A percentile compares a stretch with the other conserved stretches of the same genome.
phyloP scores from a whole-genome alignment of 2,329 filamentous ascomycete species.

The Aspergillus neoniger region DNA sequence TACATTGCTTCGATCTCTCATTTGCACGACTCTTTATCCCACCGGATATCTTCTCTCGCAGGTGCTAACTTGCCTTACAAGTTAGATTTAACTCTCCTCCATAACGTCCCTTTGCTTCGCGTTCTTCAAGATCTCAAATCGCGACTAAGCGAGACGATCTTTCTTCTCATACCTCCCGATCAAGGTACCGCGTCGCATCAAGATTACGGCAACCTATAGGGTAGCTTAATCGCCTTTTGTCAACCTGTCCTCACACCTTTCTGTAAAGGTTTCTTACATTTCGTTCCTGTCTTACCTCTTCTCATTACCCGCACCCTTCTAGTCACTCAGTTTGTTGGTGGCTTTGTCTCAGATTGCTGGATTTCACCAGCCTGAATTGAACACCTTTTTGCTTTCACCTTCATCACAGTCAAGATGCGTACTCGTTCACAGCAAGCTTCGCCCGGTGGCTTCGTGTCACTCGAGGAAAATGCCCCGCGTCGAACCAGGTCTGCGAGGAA shows the following conservation, averaged over 20 bases:
- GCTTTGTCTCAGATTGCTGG: not conserved
- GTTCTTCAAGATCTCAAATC: not conserved
- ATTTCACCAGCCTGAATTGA: not conserved
- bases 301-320: not conserved
- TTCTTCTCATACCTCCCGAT: not conserved
- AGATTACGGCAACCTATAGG: not conserved
- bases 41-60: not conserved
- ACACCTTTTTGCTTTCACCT: not conserved
- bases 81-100: not conserved
- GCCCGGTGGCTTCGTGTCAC: slow-evolving; percentile 35
- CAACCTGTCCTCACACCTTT: not conserved
- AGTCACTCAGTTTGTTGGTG: not conserved
- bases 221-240: not conserved
- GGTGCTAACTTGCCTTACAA: not conserved
- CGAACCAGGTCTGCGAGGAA: slow-evolving; percentile 25
- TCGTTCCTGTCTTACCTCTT: not conserved
- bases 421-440: slow-evolving; percentile 42
- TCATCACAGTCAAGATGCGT: slow-evolving; percentile 32
- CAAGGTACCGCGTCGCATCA: not conserved
- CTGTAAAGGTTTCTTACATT: not conserved
- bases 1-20: not conserved
- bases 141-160: not conserved
- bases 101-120: not conserved
- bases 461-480: slow-evolving; percentile 28
- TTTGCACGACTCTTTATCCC: no score